Percentiles rank a stretch among this genome's conserved stretches.
Evolutionary conservation across 352 stramenopile species (phyloP).

Genomic region (Pythium monospermum): DNA sequence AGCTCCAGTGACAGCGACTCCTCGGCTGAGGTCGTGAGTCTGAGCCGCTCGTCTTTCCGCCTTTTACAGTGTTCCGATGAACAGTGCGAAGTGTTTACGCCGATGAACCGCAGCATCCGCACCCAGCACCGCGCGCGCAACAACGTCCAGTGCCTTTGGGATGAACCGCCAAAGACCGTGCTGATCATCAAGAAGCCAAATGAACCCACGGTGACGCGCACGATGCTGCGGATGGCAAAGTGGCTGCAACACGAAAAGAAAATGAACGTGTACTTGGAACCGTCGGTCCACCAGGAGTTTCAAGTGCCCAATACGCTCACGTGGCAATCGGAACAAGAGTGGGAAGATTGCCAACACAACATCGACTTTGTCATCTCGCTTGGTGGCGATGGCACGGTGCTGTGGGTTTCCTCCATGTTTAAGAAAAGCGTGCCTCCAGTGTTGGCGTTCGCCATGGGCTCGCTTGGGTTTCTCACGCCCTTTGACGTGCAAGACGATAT

Average conservation of each 20-base stretch:
- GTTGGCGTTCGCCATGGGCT: constrained; percentile 93
- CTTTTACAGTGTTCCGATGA: constrained; percentile 84
- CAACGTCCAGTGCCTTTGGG: constrained; percentile 89
- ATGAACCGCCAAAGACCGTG: constrained; percentile 72
- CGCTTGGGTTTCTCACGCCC: constrained; percentile 95
- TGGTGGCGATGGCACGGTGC: constrained; percentile 92
- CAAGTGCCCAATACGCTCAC: constrained; percentile 49
- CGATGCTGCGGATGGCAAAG: constrained; percentile 48
- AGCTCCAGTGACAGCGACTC: constrained; percentile 32
- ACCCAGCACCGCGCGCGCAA: constrained; percentile 82
- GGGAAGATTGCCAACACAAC: constrained; percentile 59
- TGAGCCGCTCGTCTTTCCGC: constrained; percentile 61
- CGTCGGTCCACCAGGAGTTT: constrained; percentile 63
- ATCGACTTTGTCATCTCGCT: constrained; percentile 93
- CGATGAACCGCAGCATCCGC: constrained; percentile 81
- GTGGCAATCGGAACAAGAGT: constrained; percentile 55
- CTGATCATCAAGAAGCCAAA: constrained; percentile 89
- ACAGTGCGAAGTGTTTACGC: constrained; percentile 84
- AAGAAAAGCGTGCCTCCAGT: constrained; percentile 93
- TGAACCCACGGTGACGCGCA: constrained; percentile 69
- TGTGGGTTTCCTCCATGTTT: constrained; percentile 87
- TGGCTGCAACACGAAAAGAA: constrained; percentile 79
- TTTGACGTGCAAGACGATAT: constrained; percentile 79
- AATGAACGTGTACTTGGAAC: constrained; percentile 71
- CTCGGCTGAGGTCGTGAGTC: constrained; percentile 33